phyloP scores from a whole-genome alignment of 352 stramenopile species.

The Pythium pectinolyticum region DNA sequence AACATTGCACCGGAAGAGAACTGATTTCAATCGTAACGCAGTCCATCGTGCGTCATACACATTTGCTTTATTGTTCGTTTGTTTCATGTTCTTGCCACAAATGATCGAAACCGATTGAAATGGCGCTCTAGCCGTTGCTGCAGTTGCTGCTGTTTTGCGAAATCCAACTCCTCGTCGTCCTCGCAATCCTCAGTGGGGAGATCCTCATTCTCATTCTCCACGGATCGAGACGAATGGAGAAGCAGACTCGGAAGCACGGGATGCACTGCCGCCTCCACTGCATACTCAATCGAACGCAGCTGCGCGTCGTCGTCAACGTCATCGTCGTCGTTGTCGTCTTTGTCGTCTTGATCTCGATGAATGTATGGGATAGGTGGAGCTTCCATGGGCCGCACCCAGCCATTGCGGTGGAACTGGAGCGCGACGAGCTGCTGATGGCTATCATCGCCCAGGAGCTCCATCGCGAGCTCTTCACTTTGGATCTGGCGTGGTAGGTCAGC shows the following conservation, averaged over 20 bases:
- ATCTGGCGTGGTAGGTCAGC: neutral
- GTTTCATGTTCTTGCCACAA: too few relatives aligned
- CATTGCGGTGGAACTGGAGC: conserved; percentile 53
- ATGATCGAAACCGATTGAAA: conserved; percentile 53
- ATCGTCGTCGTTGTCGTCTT: neutral
- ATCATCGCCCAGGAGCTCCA: conserved; percentile 40
- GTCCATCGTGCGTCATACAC: neutral
- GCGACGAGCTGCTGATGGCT: conserved; percentile 34
- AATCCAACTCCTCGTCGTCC: conserved; percentile 31
- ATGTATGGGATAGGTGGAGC: conserved; percentile 22
- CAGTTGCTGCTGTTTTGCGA: conserved; percentile 39
- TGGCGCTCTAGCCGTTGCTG: conserved; percentile 54
- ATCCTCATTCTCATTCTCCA: conserved; percentile 23
- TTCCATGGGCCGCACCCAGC: conserved; percentile 44
- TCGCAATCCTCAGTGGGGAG: conserved; percentile 4
- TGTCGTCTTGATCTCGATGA: too few relatives aligned
- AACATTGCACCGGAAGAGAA: conserved; percentile 65
- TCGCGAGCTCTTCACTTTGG: conserved; percentile 26
- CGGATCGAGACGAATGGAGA: neutral
- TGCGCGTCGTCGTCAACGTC: neutral
- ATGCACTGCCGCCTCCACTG: conserved; percentile 18
- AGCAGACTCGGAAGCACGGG: conserved; percentile 8
- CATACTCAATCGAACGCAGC: conserved; percentile 20
- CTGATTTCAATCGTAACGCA: conserved; percentile 21
- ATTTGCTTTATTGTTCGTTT: neutral